Percentiles rank a stretch among this genome's conserved stretches.
Conservation (phyloP, 176 grass and related monocot species). For the Avena atlantica region DNA sequence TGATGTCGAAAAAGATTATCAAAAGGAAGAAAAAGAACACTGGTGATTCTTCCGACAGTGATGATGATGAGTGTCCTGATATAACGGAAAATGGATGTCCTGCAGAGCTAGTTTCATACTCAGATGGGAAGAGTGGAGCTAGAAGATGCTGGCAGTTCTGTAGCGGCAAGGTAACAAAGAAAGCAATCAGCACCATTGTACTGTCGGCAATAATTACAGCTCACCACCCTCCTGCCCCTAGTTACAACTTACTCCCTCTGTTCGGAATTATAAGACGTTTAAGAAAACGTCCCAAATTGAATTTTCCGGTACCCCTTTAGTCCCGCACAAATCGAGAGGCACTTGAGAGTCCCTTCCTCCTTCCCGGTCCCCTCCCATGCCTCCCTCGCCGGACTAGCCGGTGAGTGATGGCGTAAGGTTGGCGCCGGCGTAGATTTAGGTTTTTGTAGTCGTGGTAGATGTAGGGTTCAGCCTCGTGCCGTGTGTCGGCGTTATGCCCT, state of each 20-base stretch:
- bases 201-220: slow-evolving; percentile 70
- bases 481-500: too few species aligned
- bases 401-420: too few species aligned
- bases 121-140: slow-evolving; percentile 38
- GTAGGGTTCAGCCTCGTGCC: too few species aligned
- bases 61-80: slow-evolving; percentile 37
- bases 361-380: too few species aligned
- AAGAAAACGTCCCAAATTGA: too few species aligned
- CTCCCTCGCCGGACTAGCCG: too few species aligned
- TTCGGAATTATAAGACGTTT: too few species aligned
- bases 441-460: too few species aligned
- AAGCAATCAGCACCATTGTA: slow-evolving; percentile 49
- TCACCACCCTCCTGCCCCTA: slow-evolving; percentile 38
- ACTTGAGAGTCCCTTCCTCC: too few species aligned
- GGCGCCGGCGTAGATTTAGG: too few species aligned
- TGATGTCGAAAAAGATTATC: slow-evolving; percentile 66
- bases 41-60: background rate
- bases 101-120: slow-evolving; percentile 46
- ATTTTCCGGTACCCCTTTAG: too few species aligned
- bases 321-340: too few species aligned
- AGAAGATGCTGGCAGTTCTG: slow-evolving; percentile 53
- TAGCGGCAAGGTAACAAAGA: slow-evolving; percentile 43
- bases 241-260: background rate
- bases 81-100: slow-evolving; percentile 55
- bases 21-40: slow-evolving; percentile 68